Conservation (phyloP, 768 basidiomycete genomes). For the Mycena filopes region DNA sequence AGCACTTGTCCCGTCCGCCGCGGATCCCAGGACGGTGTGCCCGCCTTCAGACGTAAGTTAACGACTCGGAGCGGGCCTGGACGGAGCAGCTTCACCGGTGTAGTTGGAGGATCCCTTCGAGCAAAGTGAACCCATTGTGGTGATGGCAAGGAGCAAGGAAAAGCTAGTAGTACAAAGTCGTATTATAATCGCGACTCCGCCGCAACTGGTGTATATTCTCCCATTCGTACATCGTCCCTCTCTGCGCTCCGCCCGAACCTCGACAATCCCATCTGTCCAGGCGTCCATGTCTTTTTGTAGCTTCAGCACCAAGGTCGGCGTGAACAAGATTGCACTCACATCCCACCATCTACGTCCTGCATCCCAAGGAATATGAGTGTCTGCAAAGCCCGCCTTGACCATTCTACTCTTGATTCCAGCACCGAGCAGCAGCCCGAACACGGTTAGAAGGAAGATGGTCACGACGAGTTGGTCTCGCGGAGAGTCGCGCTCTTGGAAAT, state of each 20-base stretch:
- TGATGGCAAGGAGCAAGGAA: slow-evolving; percentile 12
- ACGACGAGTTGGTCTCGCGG: slow-evolving; percentile 96
- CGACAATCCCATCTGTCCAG: slow-evolving; percentile 56
- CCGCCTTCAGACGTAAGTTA: slow-evolving; percentile 43
- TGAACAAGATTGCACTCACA: slow-evolving; percentile 55
- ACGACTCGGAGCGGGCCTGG: neutral
- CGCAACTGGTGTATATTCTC: slow-evolving; percentile 58
- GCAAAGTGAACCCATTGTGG: slow-evolving; percentile 66
- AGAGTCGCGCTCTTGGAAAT: slow-evolving; percentile 84
- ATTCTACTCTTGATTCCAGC: slow-evolving; percentile 88
- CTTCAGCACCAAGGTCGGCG: slow-evolving; percentile 23
- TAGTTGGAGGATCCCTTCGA: slow-evolving; percentile 49
- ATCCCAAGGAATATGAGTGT: slow-evolving; percentile 71
- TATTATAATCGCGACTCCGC: slow-evolving; percentile 37
- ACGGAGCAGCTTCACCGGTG: slow-evolving; percentile 6
- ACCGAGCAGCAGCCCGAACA: slow-evolving; percentile 85
- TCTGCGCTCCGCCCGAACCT: slow-evolving; percentile 59
- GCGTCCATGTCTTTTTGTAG: slow-evolving; percentile 60
- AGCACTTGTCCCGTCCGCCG: slow-evolving; percentile 44
- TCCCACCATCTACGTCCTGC: slow-evolving; percentile 85
- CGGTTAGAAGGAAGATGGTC: slow-evolving; percentile 87
- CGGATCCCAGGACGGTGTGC: slow-evolving; percentile 58
- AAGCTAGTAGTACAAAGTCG: slow-evolving; percentile 22
- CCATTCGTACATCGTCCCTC: slow-evolving; percentile 46
- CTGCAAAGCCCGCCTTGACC: slow-evolving; percentile 75